Evolutionary conservation across 2,329 filamentous ascomycete species (phyloP).

Genomic region (Harringtonia aguacate): DNA sequence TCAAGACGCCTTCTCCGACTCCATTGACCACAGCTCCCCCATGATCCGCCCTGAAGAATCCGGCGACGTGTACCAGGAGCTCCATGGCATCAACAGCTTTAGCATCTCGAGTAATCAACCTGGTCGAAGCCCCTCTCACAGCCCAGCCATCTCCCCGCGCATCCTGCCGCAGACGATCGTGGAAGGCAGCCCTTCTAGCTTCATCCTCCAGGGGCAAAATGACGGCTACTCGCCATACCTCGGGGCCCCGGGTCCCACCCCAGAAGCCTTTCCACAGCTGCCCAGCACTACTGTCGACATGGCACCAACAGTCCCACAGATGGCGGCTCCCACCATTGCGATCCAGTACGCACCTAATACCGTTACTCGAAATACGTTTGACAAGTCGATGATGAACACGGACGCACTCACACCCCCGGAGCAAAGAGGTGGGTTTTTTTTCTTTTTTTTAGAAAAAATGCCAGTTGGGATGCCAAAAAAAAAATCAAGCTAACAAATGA

Average conservation of each 20-base stretch:
- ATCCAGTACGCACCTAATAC: slow-evolving; percentile 81
- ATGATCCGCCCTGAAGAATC: slow-evolving; percentile 65
- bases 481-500: background rate
- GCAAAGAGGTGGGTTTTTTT: slow-evolving; percentile 36
- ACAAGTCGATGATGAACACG: slow-evolving; percentile 55
- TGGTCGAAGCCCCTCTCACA: slow-evolving; percentile 72
- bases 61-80: slow-evolving; percentile 59
- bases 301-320: slow-evolving; percentile 54
- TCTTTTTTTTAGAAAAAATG: background rate
- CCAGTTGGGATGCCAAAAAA: background rate
- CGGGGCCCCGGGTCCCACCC: slow-evolving; percentile 25
- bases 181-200: slow-evolving; percentile 32
- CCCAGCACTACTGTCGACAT: slow-evolving; percentile 46
- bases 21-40: slow-evolving; percentile 69
- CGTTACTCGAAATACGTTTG: slow-evolving; percentile 52
- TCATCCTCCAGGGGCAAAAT: slow-evolving; percentile 30
- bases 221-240: slow-evolving; percentile 32
- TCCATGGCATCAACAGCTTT: slow-evolving; percentile 68
- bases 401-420: slow-evolving; percentile 80
- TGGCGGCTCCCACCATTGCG: slow-evolving; percentile 90
- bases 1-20: slow-evolving; percentile 70
- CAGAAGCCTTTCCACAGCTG: slow-evolving; percentile 43
- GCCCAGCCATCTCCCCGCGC: slow-evolving; percentile 54
- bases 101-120: slow-evolving; percentile 58
- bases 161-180: slow-evolving; percentile 46